Base-by-base conservation (phyloP, 768 basidiomycete genomes). In the Tricholoma bakamatsutake region DNA sequence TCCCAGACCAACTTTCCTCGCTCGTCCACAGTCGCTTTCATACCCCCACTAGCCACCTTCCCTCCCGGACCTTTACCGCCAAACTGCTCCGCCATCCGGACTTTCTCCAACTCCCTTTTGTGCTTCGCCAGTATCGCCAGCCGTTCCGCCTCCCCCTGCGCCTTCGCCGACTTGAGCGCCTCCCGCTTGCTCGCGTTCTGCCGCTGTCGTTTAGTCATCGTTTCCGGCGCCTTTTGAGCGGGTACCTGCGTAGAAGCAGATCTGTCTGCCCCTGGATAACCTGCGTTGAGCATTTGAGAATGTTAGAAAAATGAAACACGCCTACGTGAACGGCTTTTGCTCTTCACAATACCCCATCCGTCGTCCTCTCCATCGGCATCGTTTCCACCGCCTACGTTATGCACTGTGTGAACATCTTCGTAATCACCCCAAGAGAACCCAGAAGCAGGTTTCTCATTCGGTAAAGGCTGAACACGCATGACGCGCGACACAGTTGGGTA, bases 371-470 rank as follows among this genome's bases (percentile, higher is more conserved):
- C 83, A 56, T 83, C 86, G 4, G 80, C 82, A 43, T 83, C 84
- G 49, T 78, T 77, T n/a, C 74, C 76, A 10, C 70, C 76, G 37
- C 69, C 66, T 33, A 59, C 70, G 15, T 64, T 64, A 50, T 79
- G 67, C 12, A 64, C 65, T 30, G 69, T 63, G 35, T 66, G 76
- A 18, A 81, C 81, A 51, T 89, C 85, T 55, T 90, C 89, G 62
- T 90, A 90, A 71, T 90, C 88, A 0, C 71, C 83, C 88, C 85
- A 88, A 0, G 86, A 81, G 66, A 85, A 87, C 0, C 88, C 87
- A 5, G 74, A 68, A 7, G 80, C 82, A 13, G 87, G 84, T 40
- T 75, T 73, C 53, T 85, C 83, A 54, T 76, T 76, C n/a, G 81
- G 69, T 9, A 63, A 69, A 13, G 85, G 82, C 59, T 76, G 76